A percentile compares a stretch with the other conserved stretches of the same genome.
Evolutionary conservation across 83 land plant species (phyloP).

Genomic region (Larix sibirica): DNA sequence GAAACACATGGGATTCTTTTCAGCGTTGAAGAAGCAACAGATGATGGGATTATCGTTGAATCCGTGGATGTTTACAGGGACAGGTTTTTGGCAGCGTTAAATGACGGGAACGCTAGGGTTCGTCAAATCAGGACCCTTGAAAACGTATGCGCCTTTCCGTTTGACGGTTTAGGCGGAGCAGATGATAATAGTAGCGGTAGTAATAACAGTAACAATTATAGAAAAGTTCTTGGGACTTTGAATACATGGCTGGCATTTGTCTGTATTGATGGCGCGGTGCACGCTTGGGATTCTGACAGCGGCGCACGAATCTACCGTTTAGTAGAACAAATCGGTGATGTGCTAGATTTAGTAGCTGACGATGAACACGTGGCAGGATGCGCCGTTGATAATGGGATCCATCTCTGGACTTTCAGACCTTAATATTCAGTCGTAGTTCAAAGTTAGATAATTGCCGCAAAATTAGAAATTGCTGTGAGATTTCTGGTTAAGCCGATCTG

Average conservation of each 20-base stretch:
- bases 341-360: slow-evolving; percentile 28
- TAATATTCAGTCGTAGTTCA: background rate
- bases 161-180: background rate
- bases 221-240: slow-evolving; percentile 41
- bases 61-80: slow-evolving; percentile 34
- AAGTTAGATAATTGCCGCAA: too few relatives aligned
- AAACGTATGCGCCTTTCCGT: slow-evolving; percentile 34
- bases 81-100: slow-evolving; percentile 29
- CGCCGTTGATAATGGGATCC: slow-evolving; percentile 31
- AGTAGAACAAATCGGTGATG: slow-evolving; percentile 40
- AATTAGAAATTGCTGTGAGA: too few relatives aligned
- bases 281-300: slow-evolving; percentile 49
- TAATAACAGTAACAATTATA: background rate
- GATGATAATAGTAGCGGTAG: background rate
- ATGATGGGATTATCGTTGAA: slow-evolving; percentile 29
- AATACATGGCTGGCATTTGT: slow-evolving; percentile 48
- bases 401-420: slow-evolving; percentile 67
- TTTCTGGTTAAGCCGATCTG: too few relatives aligned
- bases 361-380: slow-evolving; percentile 56
- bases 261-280: slow-evolving; percentile 37
- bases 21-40: slow-evolving; percentile 19
- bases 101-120: slow-evolving; percentile 32
- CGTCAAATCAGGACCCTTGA: slow-evolving; percentile 25
- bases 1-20: slow-evolving; percentile 25
- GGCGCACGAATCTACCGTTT: slow-evolving; percentile 45